A percentile compares a stretch with the other conserved stretches of the same genome.
Conservation (phyloP, 371 early-diverging fungal genomes). For the Lichtheimia corymbifera region DNA sequence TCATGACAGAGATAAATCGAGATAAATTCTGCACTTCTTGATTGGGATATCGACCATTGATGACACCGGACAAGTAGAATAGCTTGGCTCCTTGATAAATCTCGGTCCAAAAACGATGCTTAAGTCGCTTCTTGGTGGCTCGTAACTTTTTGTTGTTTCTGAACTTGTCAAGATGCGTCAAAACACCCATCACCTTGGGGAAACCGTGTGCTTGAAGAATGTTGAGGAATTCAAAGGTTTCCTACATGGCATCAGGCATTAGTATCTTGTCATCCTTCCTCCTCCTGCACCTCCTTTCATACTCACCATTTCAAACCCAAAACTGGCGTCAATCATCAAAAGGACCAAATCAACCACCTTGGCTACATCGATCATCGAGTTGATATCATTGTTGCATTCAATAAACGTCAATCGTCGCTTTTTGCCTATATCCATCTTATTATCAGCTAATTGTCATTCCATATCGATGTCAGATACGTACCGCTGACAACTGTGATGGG, state of each 20-base stretch:
- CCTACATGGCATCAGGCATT: conserved; percentile 38
- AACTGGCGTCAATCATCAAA: conserved; percentile 94
- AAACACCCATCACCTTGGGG: conserved; percentile 96
- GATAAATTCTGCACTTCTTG: conserved; percentile 92
- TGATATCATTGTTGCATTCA: conserved; percentile 95
- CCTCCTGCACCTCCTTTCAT: conserved; percentile 2
- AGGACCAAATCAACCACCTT: conserved; percentile 98
- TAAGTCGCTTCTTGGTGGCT: conserved; percentile 90
- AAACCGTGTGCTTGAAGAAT: conserved; percentile 97
- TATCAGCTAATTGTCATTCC: neutral
- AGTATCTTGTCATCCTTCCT: neutral
- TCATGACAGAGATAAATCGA: conserved; percentile 96
- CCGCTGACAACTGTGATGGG: conserved; percentile 96
- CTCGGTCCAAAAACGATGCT: conserved; percentile 99
- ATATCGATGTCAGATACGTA: conserved; percentile 10
- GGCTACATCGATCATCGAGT: conserved; percentile 96
- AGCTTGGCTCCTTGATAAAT: conserved; percentile 97
- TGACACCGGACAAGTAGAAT: conserved; percentile 93
- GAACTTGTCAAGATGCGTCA: conserved; percentile 95
- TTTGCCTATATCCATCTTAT: conserved; percentile 56
- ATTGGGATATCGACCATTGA: conserved; percentile 92
- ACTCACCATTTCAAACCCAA: conserved; percentile 95
- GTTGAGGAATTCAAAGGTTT: conserved; percentile 99
- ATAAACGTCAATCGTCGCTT: conserved; percentile 95
- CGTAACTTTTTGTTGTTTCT: conserved; percentile 87